Percentiles rank a stretch among this genome's conserved stretches.
Evolutionary conservation across 371 early-diverging fungal genomes (phyloP).

Genomic region (Apophysomyces variabilis): DNA sequence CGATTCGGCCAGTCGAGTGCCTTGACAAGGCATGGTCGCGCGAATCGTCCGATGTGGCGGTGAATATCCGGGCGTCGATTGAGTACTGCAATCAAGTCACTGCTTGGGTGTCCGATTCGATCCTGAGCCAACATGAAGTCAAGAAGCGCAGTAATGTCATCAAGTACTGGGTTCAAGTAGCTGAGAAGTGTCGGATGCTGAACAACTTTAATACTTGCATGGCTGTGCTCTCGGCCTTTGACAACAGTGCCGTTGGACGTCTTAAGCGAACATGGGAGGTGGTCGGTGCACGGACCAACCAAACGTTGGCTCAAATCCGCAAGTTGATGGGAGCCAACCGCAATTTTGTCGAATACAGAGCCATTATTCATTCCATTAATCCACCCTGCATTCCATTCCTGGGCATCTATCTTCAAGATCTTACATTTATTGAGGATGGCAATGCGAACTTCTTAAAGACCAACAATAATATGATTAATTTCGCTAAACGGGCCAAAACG

Average conservation of each 20-base stretch:
- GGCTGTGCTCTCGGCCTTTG: conserved; percentile 85
- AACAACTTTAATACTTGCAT: conserved; percentile 92
- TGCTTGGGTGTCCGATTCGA: conserved; percentile 84
- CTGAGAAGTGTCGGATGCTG: conserved; percentile 62
- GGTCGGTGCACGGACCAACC: conserved; percentile 51
- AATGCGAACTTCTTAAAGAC: conserved; percentile 65
- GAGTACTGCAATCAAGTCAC: conserved; percentile 74
- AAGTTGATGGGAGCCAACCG: conserved; percentile 74
- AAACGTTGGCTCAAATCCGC: conserved; percentile 54
- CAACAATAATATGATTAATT: conserved; percentile 77
- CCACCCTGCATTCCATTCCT: conserved; percentile 95
- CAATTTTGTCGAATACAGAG: conserved; percentile 87
- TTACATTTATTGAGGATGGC: conserved; percentile 94
- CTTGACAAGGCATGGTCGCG: conserved; percentile 39
- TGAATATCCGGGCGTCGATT: conserved; percentile 61
- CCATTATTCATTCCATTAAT: conserved; percentile 77
- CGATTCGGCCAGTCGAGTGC: conserved; percentile 85
- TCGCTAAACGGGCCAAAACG: conserved; percentile 85
- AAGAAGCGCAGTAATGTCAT: conserved; percentile 77
- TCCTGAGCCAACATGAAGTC: conserved; percentile 79
- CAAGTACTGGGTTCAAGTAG: conserved; percentile 85
- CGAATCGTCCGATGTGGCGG: conserved; percentile 8
- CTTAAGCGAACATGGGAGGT: conserved; percentile 86
- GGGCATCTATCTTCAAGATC: conserved; percentile 85
- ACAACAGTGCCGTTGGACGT: conserved; percentile 85